Evolutionary conservation across 2,329 filamentous ascomycete genomes (phyloP), one percentile per base, ranked within the genome.

Genomic region (Aspergillus pseudonomiae): DNA sequence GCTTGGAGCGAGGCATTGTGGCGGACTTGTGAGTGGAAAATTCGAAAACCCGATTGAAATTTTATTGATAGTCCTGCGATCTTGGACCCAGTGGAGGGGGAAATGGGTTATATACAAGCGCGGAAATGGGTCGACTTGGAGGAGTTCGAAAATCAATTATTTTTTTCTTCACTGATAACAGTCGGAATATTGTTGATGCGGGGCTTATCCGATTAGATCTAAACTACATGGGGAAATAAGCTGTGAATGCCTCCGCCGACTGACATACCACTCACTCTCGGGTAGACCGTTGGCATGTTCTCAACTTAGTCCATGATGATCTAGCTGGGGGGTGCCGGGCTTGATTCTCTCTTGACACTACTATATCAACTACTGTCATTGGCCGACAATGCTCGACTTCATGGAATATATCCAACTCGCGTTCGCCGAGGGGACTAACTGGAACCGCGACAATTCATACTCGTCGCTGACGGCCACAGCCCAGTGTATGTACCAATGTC

Each of bases 351-450:
- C 19, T 26, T 19, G 11, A 24, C 34, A 19, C 14, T 39, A 34
- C 4, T n/a, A 32, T 32, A n/a, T 5, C 10, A 11, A n/a, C 6
- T 34, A 6, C 3, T 24, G 11, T 11, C 24, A 26, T 52, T 52
- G 24, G 50, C 26, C 57, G 69, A 83, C 75, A 71, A 97, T 97
- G 94, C 89, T 95, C 82, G 91, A 94, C 81, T 97, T 97, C 83
- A 96, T 97, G 92, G 93, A 96, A 81, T 94, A 96, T 83, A 90
- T 97, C 82, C 93, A 96, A 81, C 87, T 91, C 81, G 91, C 92
- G 73, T 97, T 97, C 81, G 92, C 93, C 78, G 86, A 91, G 76
- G 90, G 91, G 62, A 94, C 93, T 53, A 87, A 90, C 77, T 97
- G 94, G 94, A 91, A 94, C 76, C 85, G 88, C 74, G 93, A 97